Conservation (phyloP, 306 rosid species). For the Citrullus amarus region DNA sequence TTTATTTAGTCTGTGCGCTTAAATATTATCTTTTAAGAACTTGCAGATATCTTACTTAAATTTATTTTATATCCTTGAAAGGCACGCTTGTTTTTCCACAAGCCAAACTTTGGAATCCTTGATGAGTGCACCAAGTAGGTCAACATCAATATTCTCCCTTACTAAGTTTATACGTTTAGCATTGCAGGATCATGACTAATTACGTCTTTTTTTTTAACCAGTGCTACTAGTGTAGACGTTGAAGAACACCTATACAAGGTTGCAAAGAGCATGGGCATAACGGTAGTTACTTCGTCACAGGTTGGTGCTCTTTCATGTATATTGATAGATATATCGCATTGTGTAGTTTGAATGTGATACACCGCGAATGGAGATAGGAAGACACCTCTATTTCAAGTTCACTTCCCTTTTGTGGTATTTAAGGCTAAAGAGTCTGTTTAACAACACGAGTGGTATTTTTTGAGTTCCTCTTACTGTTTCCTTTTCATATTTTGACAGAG, state of each 20-base stretch:
- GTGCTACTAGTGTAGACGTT: constrained; percentile 95
- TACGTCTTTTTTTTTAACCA: constrained; percentile 11
- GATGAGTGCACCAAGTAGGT: constrained; percentile 98
- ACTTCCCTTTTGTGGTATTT: neutral
- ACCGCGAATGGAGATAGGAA: neutral
- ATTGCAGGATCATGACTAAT: neutral
- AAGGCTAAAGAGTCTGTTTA: neutral
- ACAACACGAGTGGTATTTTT: neutral
- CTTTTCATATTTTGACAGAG: constrained; percentile 39
- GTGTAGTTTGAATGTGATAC: neutral
- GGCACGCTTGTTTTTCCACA: constrained; percentile 98
- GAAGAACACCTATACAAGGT: constrained; percentile 92
- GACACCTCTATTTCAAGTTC: neutral
- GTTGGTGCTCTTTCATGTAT: constrained; percentile 30
- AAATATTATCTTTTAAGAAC: constrained; percentile 10
- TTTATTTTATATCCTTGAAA: constrained; percentile 27
- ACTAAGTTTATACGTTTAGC: neutral
- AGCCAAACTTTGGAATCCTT: constrained; percentile 84
- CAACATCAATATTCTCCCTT: constrained; percentile 6
- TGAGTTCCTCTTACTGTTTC: constrained; percentile 1
- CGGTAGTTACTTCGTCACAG: constrained; percentile 91
- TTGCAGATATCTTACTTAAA: neutral
- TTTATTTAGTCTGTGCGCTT: neutral
- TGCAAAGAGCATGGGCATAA: constrained; percentile 74
- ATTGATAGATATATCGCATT: neutral